Percentiles rank a stretch among this genome's conserved stretches.
Conservation (phyloP, 2,329 filamentous ascomycete genomes). For the Microdochium paspali region DNA sequence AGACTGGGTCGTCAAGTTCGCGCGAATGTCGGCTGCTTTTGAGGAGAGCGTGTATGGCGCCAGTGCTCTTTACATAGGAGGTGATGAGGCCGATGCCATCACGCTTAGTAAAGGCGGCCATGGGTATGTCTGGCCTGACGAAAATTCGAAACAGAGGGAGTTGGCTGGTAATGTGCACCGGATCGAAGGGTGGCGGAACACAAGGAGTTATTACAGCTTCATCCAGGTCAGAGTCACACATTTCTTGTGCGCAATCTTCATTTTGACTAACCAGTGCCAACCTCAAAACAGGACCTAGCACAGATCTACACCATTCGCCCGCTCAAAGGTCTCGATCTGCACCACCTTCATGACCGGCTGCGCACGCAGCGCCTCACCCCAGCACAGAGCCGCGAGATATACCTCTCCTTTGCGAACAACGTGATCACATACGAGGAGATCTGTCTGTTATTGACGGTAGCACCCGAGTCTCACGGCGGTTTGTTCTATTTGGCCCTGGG, state of each 20-base stretch:
- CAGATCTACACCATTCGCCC: conserved; percentile 56
- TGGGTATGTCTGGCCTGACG: conserved; percentile 91
- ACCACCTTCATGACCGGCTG: conserved; percentile 87
- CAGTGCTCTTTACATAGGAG: conserved; percentile 77
- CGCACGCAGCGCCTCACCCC: conserved; percentile 71
- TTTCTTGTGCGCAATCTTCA: conserved; percentile 4
- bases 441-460: conserved; percentile 71
- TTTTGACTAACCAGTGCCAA: conserved; percentile 24
- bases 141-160: conserved; percentile 70
- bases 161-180: conserved; percentile 84
- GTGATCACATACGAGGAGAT: conserved; percentile 78
- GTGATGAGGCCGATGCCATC: conserved; percentile 56
- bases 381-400: conserved; percentile 72
- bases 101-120: conserved; percentile 62
- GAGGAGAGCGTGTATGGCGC: conserved; percentile 94
- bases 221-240: conserved; percentile 55
- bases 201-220: conserved; percentile 89
- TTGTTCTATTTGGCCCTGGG: conserved; percentile 88
- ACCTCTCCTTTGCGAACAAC: conserved; percentile 66
- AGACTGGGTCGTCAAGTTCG: conserved; percentile 90
- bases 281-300: conserved; percentile 45
- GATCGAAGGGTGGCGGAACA: conserved; percentile 95
- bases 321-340: conserved; percentile 73
- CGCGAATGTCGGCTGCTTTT: conserved; percentile 83
- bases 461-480: conserved; percentile 77